A percentile compares a stretch with the other conserved stretches of the same genome.
Evolutionary conservation across 2,329 filamentous ascomycete genomes (phyloP).

Genomic region (Colletotrichum sidae): DNA sequence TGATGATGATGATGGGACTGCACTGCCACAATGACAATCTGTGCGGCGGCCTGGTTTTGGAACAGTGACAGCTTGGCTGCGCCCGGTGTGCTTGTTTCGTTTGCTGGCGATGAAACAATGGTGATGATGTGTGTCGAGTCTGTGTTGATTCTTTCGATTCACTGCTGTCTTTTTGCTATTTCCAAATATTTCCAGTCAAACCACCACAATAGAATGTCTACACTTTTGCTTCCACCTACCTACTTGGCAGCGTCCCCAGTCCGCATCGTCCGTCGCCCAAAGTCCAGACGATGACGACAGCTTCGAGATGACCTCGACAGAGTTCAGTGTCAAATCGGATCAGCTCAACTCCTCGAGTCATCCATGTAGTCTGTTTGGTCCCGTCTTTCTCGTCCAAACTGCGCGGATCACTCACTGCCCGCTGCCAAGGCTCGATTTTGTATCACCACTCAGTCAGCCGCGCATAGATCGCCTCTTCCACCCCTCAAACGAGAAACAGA

Average conservation of each 20-base stretch:
- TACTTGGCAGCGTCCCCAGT: too few species aligned
- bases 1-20: not conserved
- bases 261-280: too few species aligned
- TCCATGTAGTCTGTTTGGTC: constrained; percentile 11
- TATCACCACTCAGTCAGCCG: constrained; percentile 28
- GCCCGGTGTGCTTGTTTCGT: not conserved
- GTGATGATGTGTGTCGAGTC: too few species aligned
- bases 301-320: constrained; percentile 5
- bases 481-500: constrained; percentile 18
- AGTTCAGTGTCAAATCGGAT: constrained; percentile 3
- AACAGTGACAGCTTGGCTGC: constrained; percentile 9
- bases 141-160: too few species aligned
- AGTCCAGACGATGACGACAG: too few species aligned
- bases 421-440: constrained; percentile 18
- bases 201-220: not conserved
- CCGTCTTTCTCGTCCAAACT: constrained; percentile 20
- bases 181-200: too few species aligned
- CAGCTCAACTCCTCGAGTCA: not conserved
- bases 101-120: constrained; percentile 16
- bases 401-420: constrained; percentile 26
- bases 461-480: constrained; percentile 23
- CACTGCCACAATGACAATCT: constrained; percentile 9
- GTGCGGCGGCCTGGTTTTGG: not conserved
- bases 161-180: too few species aligned
- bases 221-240: not conserved